Percentiles rank a stretch among this genome's conserved stretches.
These are phyloP conservation scores for Penicillium sp. DNA, from an alignment of 2,329 filamentous ascomycete species.

Conservation along the genomic window DNA sequence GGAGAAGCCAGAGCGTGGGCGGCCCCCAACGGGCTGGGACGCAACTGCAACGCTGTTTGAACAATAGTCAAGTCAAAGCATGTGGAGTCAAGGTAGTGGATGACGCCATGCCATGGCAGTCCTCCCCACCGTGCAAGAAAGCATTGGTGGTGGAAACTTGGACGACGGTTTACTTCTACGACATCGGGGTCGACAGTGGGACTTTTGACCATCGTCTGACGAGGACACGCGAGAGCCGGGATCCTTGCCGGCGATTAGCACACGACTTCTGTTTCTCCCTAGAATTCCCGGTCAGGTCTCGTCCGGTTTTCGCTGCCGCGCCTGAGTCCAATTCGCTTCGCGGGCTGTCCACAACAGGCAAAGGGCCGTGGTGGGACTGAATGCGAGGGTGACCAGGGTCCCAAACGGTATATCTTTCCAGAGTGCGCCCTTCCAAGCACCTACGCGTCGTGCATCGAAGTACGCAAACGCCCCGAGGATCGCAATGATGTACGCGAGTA, in stretches of 20 bases:
- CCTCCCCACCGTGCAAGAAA: too few species aligned
- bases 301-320: background rate
- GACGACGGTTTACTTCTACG: background rate
- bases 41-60: slow-evolving; percentile 25
- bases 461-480: slow-evolving; percentile 1
- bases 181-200: background rate
- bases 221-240: too few species aligned
- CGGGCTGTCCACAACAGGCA: slow-evolving; percentile 7
- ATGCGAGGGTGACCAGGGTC: background rate
- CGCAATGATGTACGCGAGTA: background rate
- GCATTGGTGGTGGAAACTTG: background rate
- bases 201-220: too few species aligned
- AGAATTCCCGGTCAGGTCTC: background rate
- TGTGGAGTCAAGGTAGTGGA: slow-evolving; percentile 20
- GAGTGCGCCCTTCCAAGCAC: background rate
- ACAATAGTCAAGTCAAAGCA: slow-evolving; percentile 21
- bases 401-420: background rate
- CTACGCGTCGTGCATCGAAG: slow-evolving; percentile 7
- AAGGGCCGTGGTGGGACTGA: slow-evolving; percentile 4
- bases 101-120: slow-evolving; percentile 16
- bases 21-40: slow-evolving; percentile 9
- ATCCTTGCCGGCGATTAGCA: too few species aligned
- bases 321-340: slow-evolving; percentile 5
- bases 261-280: background rate
- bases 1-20: slow-evolving; percentile 2